These are phyloP conservation scores for Williopsis jadinii DNA, from an alignment of 1,139 yeast species.

Conservation along the genomic window DNA sequence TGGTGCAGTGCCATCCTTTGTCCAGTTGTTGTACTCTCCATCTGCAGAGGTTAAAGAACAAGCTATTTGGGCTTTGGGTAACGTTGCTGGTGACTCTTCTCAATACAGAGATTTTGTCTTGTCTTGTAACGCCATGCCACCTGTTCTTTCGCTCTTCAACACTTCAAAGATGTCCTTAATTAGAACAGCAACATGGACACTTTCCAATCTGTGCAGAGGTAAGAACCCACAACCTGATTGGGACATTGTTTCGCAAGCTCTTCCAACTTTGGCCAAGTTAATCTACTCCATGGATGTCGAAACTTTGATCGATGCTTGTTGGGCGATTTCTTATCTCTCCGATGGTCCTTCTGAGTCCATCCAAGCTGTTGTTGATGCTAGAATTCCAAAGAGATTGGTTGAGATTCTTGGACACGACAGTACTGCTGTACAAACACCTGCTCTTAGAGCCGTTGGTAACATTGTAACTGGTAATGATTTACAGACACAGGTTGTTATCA, in stretches of 20 bases:
- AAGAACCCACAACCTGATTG: constrained; percentile 96
- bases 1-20: constrained; percentile 91
- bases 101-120: constrained; percentile 84
- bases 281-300: constrained; percentile 89
- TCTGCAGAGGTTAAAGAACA: constrained; percentile 94
- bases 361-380: constrained; percentile 94
- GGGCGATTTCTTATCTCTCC: constrained; percentile 94
- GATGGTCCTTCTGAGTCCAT: constrained; percentile 92
- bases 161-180: constrained; percentile 80
- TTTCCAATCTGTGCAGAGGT: constrained; percentile 94
- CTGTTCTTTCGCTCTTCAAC: constrained; percentile 72
- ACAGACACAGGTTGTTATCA: constrained; percentile 93
- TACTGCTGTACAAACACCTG: constrained; percentile 91
- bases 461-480: constrained; percentile 94
- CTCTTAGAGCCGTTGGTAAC: constrained; percentile 94
- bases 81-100: constrained; percentile 96
- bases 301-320: constrained; percentile 93
- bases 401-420: constrained; percentile 81
- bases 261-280: constrained; percentile 88
- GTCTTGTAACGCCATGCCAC: constrained; percentile 80
- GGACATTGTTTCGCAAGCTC: constrained; percentile 76
- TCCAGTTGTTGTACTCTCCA: constrained; percentile 68
- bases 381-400: constrained; percentile 90
- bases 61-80: constrained; percentile 98
- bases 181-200: constrained; percentile 97